These are phyloP conservation scores for Adansonia gregorii DNA, from an alignment of 441 rosid genomes.

Conservation along the genomic window DNA sequence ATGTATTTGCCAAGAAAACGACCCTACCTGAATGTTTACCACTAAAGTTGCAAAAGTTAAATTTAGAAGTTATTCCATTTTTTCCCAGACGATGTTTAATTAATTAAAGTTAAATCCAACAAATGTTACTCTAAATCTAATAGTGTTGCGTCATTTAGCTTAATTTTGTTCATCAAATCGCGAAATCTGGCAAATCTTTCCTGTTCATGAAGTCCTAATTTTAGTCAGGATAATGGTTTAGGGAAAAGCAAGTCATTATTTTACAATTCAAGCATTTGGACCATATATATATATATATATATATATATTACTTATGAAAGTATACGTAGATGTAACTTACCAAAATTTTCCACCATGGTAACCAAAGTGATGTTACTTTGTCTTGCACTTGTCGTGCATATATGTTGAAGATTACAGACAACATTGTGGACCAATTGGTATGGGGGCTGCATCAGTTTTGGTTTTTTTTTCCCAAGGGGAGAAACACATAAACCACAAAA, in stretches of 20 bases:
- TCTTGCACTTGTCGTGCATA: no score
- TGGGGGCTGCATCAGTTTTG: conserved; percentile 8
- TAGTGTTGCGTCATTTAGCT: conserved; percentile 3
- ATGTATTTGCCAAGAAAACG: conserved; percentile 25
- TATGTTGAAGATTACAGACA: no score
- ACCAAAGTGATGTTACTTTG: background rate
- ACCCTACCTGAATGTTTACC: conserved; percentile 18
- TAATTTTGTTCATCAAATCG: conserved; percentile 13
- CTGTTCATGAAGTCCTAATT: background rate
- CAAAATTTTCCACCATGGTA: background rate
- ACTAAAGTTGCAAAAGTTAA: background rate
- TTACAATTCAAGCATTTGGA: no score
- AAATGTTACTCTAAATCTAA: conserved; percentile 1
- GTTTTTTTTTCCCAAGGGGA: background rate
- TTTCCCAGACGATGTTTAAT: background rate
- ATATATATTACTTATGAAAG: conserved; percentile 8
- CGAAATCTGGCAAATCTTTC: background rate
- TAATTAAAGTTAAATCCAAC: background rate
- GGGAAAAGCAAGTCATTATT: conserved; percentile 9
- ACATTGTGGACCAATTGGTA: conserved; percentile 19
- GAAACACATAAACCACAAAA: background rate
- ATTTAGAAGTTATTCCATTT: background rate
- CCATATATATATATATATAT: no score
- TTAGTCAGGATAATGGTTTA: conserved; percentile 24
- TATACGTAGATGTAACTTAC: conserved; percentile 13